Evolutionary conservation across 2,329 filamentous ascomycete species (phyloP).

Genomic region (Clonostachys rosea): DNA sequence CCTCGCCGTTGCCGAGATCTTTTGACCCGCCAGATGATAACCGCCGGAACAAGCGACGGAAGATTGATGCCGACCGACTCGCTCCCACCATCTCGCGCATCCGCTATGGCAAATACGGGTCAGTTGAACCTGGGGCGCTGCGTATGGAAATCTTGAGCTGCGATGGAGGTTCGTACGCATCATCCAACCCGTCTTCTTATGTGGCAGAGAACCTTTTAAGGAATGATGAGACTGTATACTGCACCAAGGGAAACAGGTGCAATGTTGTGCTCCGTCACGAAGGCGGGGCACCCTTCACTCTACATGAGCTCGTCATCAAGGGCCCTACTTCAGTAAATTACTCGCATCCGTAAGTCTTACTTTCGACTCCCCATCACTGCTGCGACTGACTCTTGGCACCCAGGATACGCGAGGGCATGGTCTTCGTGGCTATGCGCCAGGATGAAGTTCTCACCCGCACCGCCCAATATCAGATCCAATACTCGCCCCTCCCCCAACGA

Average conservation of each 20-base stretch:
- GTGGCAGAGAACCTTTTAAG: conserved; percentile 77
- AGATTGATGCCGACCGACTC: conserved; percentile 60
- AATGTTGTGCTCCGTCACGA: conserved; percentile 83
- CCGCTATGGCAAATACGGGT: conserved; percentile 81
- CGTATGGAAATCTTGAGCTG: conserved; percentile 87
- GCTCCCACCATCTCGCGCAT: conserved; percentile 51
- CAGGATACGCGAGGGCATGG: conserved; percentile 80
- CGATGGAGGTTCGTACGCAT: conserved; percentile 66
- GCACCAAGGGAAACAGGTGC: conserved; percentile 81
- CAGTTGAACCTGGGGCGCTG: conserved; percentile 76
- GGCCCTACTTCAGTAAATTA: conserved; percentile 72
- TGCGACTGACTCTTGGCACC: neutral
- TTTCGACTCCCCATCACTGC: conserved; percentile 22
- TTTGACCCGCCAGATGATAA: conserved; percentile 38
- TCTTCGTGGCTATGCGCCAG: conserved; percentile 84
- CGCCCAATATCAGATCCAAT: conserved; percentile 70
- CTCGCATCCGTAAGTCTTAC: conserved; percentile 71
- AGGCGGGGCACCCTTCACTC: conserved; percentile 72
- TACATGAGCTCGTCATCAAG: conserved; percentile 85
- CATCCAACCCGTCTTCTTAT: conserved; percentile 56
- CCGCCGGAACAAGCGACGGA: conserved; percentile 62
- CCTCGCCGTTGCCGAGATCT: conserved; percentile 22
- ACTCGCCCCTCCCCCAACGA: conserved; percentile 23
- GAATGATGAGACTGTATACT: conserved; percentile 82
- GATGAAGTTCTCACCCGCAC: conserved; percentile 72